Evolutionary conservation across 345 rosid genomes (phyloP), one percentile per base, ranked within the genome.

Genomic region (Gossypium mustelinum): DNA sequence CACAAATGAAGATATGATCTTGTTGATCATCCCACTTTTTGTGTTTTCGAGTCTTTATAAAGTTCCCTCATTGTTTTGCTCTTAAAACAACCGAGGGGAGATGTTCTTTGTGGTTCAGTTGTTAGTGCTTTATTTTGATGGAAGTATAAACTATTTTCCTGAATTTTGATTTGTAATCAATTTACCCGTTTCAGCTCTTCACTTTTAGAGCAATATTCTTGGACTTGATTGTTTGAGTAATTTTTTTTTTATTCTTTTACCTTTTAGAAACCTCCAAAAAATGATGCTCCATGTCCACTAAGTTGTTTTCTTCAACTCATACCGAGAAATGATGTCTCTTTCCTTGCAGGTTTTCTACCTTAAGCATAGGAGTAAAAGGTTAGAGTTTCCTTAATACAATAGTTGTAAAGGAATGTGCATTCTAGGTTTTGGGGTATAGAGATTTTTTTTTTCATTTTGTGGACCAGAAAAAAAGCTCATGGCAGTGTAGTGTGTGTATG

Each of bases 241-340:
- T 47, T 71, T 67, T 81, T n/a, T 78, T 77, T 34, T 34, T 25
- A 1, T 34, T 34, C 7, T 5, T 34, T 34, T 13, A 7, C 62
- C 62, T 79, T 70, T 63, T 58, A 68, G 83, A 84, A 85, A 72
- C 81, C 80, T 76, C 76, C 77, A 81, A 77, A 71, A 52, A 47
- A 78, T 83, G 73, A 52, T 83, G 82, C 82, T 77, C 82, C 62
- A 63, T 89, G 88, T 84, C 88, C 82, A 71, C 82, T 82, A 72
- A 73, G 86, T 85, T 84, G 73, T 75, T 80, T 67, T 81, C 75
- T 77, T 81, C 73, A 81, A 71, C 79, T 80, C 54, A 79, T 74
- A 79, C 77, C 83, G 25, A 80, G 77, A 82, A 77, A 79, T 81
- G 78, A 75, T 81, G 80, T 82, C 73, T 72, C 71, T 66, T 84